These are phyloP conservation scores for Colletotrichum tanaceti DNA, from an alignment of 2,329 filamentous ascomycete genomes.

Conservation along the genomic window DNA sequence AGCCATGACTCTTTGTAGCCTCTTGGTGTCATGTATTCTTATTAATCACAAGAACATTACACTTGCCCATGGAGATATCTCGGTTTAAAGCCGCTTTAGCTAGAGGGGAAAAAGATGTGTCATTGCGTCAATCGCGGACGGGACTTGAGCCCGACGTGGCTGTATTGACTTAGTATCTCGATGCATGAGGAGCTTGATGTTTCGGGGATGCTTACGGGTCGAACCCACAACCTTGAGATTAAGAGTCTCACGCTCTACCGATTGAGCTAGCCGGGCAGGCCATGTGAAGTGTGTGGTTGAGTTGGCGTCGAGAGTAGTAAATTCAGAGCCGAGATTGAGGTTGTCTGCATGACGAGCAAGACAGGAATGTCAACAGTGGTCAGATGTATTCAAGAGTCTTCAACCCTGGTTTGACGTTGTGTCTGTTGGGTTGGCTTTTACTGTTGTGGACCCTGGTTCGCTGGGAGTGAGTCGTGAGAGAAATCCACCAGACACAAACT, in stretches of 20 bases:
- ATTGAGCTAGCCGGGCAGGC: conserved; percentile 70
- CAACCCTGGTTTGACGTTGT: too few relatives aligned
- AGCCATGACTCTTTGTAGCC: background rate
- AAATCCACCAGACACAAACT: too few relatives aligned
- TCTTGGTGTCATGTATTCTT: accelerated
- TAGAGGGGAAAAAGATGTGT: too few relatives aligned
- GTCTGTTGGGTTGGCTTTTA: too few relatives aligned
- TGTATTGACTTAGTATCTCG: background rate
- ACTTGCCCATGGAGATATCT: too few relatives aligned
- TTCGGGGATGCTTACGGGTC: conserved; percentile 44
- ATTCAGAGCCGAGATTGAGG: background rate
- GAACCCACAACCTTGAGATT: conserved; percentile 69
- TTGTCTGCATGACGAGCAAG: background rate
- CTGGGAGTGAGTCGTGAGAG: too few relatives aligned
- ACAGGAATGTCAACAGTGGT: too few relatives aligned
- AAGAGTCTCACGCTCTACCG: conserved; percentile 80
- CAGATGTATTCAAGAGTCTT: too few relatives aligned
- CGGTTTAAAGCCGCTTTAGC: too few relatives aligned
- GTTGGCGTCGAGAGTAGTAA: too few relatives aligned
- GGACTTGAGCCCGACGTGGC: background rate
- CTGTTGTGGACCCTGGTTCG: too few relatives aligned
- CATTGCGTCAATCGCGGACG: background rate
- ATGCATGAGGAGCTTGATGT: too few relatives aligned
- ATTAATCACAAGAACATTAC: accelerated
- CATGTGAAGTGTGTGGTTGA: background rate